Conservation (phyloP, 75 land plant genomes). For the Picea glauca region DNA sequence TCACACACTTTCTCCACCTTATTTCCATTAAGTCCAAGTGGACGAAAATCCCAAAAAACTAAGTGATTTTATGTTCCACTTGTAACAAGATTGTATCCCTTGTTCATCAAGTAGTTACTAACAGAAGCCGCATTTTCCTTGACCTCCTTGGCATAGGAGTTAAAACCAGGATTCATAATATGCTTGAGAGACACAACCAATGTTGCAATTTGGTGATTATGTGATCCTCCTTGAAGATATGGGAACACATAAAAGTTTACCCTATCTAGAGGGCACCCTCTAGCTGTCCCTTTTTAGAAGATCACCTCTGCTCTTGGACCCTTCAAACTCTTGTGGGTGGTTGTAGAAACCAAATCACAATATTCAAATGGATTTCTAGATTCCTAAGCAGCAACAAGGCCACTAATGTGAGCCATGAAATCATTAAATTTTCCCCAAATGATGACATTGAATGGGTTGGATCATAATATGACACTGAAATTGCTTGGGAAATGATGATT, state of each 20-base stretch:
- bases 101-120: slow-evolving; percentile 76
- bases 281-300: slow-evolving; percentile 88
- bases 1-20: too few species aligned
- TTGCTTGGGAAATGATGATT: too few species aligned
- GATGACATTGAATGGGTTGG: too few species aligned
- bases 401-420: too few species aligned
- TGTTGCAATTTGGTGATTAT: slow-evolving; percentile 90
- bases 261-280: slow-evolving; percentile 72
- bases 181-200: slow-evolving; percentile 83
- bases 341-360: slow-evolving; percentile 87
- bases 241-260: slow-evolving; percentile 87
- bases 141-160: slow-evolving; percentile 84
- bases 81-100: slow-evolving; percentile 36
- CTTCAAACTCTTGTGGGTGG: slow-evolving; percentile 85
- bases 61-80: too few species aligned
- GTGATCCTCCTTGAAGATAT: slow-evolving; percentile 85
- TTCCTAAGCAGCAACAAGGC: slow-evolving; percentile 33
- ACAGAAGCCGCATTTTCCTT: slow-evolving; percentile 85
- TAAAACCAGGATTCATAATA: slow-evolving; percentile 67
- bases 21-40: too few species aligned
- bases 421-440: too few species aligned
- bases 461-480: too few species aligned
- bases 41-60: too few species aligned
- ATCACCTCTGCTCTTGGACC: slow-evolving; percentile 88
- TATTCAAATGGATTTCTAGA: slow-evolving; percentile 70